phyloP scores from a whole-genome alignment of 768 basidiomycete genomes.

The Collybia mongolica region DNA sequence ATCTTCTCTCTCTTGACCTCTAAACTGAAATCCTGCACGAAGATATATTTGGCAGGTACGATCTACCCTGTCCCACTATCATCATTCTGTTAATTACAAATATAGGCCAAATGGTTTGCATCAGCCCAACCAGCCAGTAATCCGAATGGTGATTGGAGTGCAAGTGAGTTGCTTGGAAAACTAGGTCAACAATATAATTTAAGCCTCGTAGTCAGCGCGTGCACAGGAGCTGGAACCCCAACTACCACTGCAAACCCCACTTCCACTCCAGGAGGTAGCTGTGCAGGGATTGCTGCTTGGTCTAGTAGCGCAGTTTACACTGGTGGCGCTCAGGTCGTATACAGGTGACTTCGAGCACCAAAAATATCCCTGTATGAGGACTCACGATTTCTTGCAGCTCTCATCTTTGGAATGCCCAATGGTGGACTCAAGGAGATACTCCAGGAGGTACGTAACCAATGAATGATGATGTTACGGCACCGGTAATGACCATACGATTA shows the following conservation, averaged over 20 bases:
- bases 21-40: slow-evolving; percentile 4
- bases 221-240: slow-evolving; percentile 30
- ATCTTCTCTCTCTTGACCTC: background rate
- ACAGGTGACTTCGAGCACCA: slow-evolving; percentile 35
- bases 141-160: slow-evolving; percentile 61
- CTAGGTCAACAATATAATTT: background rate
- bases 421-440: slow-evolving; percentile 59
- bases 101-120: slow-evolving; percentile 63
- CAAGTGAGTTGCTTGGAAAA: slow-evolving; percentile 40
- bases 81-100: background rate
- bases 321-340: slow-evolving; percentile 52
- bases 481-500: slow-evolving; percentile 15
- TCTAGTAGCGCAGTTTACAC: slow-evolving; percentile 42
- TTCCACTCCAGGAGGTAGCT: slow-evolving; percentile 34
- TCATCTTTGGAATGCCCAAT: slow-evolving; percentile 48
- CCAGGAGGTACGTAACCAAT: slow-evolving; percentile 43
- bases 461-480: background rate
- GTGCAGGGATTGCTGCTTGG: slow-evolving; percentile 54
- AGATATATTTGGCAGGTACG: slow-evolving; percentile 67
- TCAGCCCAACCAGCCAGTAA: slow-evolving; percentile 42
- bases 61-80: background rate
- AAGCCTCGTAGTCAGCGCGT: slow-evolving; percentile 48
- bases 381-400: slow-evolving; percentile 22
- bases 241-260: slow-evolving; percentile 23
- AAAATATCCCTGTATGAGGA: background rate